Base-by-base conservation (phyloP, 345 rosid genomes). In the Corchorus capsularis region DNA sequence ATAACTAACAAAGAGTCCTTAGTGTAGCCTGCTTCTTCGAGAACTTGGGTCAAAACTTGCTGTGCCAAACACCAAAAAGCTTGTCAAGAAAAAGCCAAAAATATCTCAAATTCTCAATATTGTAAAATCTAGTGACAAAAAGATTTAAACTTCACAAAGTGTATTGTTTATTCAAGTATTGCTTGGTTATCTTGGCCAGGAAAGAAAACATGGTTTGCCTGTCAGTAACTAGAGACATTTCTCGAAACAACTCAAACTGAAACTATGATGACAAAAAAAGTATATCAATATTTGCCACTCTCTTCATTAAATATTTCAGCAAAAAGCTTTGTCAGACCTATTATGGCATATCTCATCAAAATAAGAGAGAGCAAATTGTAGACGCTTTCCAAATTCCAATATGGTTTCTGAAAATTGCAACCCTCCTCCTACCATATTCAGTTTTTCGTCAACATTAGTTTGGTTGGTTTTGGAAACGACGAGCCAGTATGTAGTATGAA, bases 21-120 rank as follows among this genome's bases (percentile, higher is more conserved):
- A 0, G 83, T 69, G 85, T 87, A 90, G 74, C 97, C 96, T 46
- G 92, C 93, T 83, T 92, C 98, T 66, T 85, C 87, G n/a, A 94
- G 83, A 59, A 94, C 93, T 69, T 77, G 87, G 47, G 82, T 85
- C 75, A 94, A 82, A 70, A 92, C 98, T 90, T 85, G 85, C 97
- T 92, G 87, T 75, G 68, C 61, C 78, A 81, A 79, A 78, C 69
- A 85, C 34, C 73, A 73, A 43, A 43, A 57, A 15, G 41, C 72
- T 56, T 15, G 53, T 13, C 17, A 22, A 54, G 34, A 5, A 55
- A 64, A 71, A 20, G 52, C 61, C 27, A 55, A 61, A 4, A n/a
- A 22, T 16, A 60, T 13, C 47, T 6, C 37, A 43, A 7, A 39
- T 27, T 69, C 59, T 69, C 37, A 15, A 49, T 69, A 69, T 69